Evolutionary conservation across 768 basidiomycete genomes (phyloP).

Genomic region (Melanogaster broomeanus): DNA sequence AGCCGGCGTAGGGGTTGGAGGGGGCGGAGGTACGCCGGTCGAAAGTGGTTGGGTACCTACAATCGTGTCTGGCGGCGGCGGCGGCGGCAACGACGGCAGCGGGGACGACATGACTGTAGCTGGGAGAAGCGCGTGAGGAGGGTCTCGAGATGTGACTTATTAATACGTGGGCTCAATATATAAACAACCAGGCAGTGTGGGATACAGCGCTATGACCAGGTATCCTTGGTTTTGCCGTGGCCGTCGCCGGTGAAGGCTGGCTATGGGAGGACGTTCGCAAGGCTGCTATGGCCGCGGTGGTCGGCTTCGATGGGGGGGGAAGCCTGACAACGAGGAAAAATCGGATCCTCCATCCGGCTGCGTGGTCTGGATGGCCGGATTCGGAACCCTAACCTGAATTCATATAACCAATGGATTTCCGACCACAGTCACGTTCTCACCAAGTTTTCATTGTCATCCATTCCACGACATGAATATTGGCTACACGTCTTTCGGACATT

Average conservation of each 20-base stretch:
- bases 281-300: background rate
- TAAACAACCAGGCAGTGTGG: background rate
- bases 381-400: background rate
- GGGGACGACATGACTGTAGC: slow-evolving; percentile 13
- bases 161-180: slow-evolving; percentile 11
- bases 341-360: too few relatives aligned
- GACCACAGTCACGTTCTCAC: too few relatives aligned
- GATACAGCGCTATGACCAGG: background rate
- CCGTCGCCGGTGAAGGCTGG: background rate
- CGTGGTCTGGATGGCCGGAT: background rate
- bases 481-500: too few relatives aligned
- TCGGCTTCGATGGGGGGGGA: background rate
- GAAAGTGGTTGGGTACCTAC: background rate
- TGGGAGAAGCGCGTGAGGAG: slow-evolving; percentile 3
- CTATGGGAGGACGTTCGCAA: slow-evolving; percentile 1
- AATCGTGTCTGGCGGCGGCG: background rate
- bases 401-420: too few relatives aligned
- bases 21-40: background rate
- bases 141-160: slow-evolving; percentile 11
- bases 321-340: too few relatives aligned
- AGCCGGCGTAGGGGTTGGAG: background rate
- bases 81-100: background rate
- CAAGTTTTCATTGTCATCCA: too few relatives aligned
- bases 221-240: slow-evolving; percentile 1
- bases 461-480: too few relatives aligned